Base-by-base conservation (phyloP, 148 eudicot species). In the Persicaria tinctoria region DNA sequence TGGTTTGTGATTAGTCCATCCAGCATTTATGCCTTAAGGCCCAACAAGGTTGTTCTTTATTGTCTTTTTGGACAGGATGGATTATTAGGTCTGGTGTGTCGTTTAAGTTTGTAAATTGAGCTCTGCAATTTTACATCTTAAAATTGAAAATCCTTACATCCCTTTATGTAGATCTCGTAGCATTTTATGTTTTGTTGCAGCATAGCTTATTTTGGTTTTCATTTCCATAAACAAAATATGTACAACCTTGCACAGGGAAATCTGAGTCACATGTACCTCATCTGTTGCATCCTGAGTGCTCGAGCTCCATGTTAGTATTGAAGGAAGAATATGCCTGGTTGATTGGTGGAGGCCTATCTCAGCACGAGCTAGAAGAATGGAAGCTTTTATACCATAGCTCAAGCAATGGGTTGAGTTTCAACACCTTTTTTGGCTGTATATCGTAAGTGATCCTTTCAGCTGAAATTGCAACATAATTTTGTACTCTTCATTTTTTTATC, bases 301-400 rank as follows among this genome's bases (percentile, higher is more conserved):
- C 80, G 57, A 85, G 80, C 51, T 70, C 91, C 73, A 84, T 75
- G 78, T 41, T 89, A 53, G 73, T 90, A 64, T 75, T 91, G 78
- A 85, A 76, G 75, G 77, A 83, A 81, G 96, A 89, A 84, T 90
- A 91, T 82, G 96, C 97, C 77, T 94, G 98, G 98, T 86, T 82
- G 60, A 85, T 94, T 66, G 97, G 96, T 47, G 98, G 98, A 73
- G 91, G 86, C 50, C 86, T 94, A 56, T 78, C 97, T 59, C 88
- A 82, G 53, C 86, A 75, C 23, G 97, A 91, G 73, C 79, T 89
- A 70, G 88, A 80, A 11, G 93, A 90, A 76, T 94, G 98, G 98
- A 90, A 87, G 78, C 97, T 94, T 78, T 70, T 94, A 78, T 94
- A 94, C 83, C 90, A 94, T 64, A 94, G 98, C 75, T 82, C 88